Percentiles rank a stretch among this genome's conserved stretches.
Evolutionary conservation across 805 yeast species (phyloP).

Genomic region (Yarrowia yakushimensis): DNA sequence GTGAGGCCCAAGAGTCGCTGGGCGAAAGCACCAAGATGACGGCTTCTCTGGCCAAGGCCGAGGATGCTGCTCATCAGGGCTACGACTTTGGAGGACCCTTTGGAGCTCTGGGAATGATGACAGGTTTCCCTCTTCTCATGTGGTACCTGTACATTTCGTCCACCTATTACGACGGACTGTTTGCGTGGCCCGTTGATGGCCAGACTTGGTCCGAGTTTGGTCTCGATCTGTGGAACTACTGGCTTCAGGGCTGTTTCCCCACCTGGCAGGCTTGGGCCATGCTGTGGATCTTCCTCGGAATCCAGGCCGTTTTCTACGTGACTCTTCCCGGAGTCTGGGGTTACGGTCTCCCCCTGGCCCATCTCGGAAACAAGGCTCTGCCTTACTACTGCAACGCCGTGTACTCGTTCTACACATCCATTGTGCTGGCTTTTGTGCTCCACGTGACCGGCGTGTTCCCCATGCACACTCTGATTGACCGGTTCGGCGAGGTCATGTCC

Average conservation of each 20-base stretch:
- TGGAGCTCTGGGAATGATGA: slow-evolving; percentile 89
- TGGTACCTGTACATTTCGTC: slow-evolving; percentile 95
- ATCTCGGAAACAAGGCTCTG: slow-evolving; percentile 72
- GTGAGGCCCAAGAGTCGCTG: neutral
- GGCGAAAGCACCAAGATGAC: slow-evolving; percentile 7
- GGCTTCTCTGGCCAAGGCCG: slow-evolving; percentile 22
- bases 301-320: slow-evolving; percentile 73
- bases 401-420: slow-evolving; percentile 71
- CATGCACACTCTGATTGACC: slow-evolving; percentile 69
- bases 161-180: slow-evolving; percentile 66
- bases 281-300: slow-evolving; percentile 63
- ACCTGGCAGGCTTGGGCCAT: slow-evolving; percentile 57
- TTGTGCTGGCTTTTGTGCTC: slow-evolving; percentile 53
- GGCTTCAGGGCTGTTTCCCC: slow-evolving; percentile 47
- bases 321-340: slow-evolving; percentile 92
- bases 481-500: slow-evolving; percentile 89
- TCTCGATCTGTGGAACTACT: slow-evolving; percentile 44
- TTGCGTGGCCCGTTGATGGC: slow-evolving; percentile 62
- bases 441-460: slow-evolving; percentile 75
- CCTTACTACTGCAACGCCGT: slow-evolving; percentile 94
- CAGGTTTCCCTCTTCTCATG: slow-evolving; percentile 90
- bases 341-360: slow-evolving; percentile 87
- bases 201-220: slow-evolving; percentile 47
- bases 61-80: slow-evolving; percentile 27
- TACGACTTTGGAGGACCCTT: slow-evolving; percentile 92